Conservation (phyloP, 2,329 filamentous ascomycete species). For the Metarhizium sp. region DNA sequence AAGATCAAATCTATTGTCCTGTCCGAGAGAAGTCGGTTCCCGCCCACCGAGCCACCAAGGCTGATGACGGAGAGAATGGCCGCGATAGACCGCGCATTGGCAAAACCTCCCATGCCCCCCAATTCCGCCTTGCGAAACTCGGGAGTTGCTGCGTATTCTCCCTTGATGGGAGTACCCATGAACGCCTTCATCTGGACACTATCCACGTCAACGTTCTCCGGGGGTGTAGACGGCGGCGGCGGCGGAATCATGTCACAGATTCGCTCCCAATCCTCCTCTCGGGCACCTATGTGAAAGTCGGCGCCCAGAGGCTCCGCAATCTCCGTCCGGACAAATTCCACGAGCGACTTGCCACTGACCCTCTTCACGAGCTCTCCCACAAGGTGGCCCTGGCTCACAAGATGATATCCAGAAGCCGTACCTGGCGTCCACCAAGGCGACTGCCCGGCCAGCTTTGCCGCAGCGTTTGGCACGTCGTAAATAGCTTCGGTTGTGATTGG, state of each 20-base stretch:
- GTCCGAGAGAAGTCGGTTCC: conserved; percentile 24
- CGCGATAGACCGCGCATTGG: too few relatives aligned
- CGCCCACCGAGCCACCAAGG: conserved; percentile 9
- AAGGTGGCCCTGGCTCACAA: conserved; percentile 28
- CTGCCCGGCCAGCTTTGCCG: conserved; percentile 25
- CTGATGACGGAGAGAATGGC: conserved; percentile 9
- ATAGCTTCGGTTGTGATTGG: too few relatives aligned
- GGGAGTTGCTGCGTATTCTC: too few relatives aligned
- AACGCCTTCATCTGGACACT: too few relatives aligned
- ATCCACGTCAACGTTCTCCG: not conserved
- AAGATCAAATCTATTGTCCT: conserved; percentile 34
- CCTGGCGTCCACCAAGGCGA: conserved; percentile 35
- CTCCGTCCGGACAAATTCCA: conserved; percentile 25
- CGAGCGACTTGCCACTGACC: not conserved
- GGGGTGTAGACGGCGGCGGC: conserved; percentile 9
- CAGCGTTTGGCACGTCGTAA: too few relatives aligned
- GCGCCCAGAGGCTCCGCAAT: conserved; percentile 31
- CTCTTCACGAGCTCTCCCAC: conserved; percentile 23
- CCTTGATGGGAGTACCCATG: not conserved
- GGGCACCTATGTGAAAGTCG: conserved; percentile 36
- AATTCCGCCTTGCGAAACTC: too few relatives aligned
- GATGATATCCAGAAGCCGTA: conserved; percentile 32
- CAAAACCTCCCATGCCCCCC: too few relatives aligned
- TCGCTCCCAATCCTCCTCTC: conserved; percentile 30
- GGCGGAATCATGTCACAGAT: conserved; percentile 24